phyloP scores from a whole-genome alignment of 306 rosid species.

The Citrullus mucosospermus region DNA sequence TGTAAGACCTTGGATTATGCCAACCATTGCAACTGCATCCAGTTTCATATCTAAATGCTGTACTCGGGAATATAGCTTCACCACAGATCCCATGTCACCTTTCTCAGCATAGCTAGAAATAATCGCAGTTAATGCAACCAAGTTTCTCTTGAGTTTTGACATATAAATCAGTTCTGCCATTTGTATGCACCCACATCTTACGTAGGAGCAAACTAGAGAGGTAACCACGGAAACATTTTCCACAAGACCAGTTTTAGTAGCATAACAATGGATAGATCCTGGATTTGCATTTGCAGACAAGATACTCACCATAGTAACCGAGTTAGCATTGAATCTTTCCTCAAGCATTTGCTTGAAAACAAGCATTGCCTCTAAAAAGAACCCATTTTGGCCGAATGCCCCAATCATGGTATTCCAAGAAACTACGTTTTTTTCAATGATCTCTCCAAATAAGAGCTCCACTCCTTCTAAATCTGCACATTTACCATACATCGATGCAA shows the following conservation, averaged over 20 bases:
- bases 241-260: slow-evolving; percentile 3
- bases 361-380: neutral
- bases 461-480: neutral
- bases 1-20: slow-evolving; percentile 1
- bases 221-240: neutral
- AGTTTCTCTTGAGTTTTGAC: neutral
- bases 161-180: neutral
- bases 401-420: slow-evolving; percentile 5
- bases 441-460: slow-evolving; percentile 1
- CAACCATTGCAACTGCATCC: neutral
- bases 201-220: neutral
- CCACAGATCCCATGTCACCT: neutral
- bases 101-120: neutral
- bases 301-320: slow-evolving; percentile 1
- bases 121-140: neutral
- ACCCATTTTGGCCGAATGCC: slow-evolving; percentile 3
- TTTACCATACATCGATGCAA: neutral
- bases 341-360: slow-evolving; percentile 1
- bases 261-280: neutral
- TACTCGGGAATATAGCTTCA: neutral
- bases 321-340: neutral
- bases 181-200: neutral
- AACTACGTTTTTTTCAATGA: neutral
- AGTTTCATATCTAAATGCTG: neutral
- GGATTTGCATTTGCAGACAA: slow-evolving; percentile 1